Conservation (phyloP, 2,329 filamentous ascomycete species). For the Seiridium cupressi region DNA sequence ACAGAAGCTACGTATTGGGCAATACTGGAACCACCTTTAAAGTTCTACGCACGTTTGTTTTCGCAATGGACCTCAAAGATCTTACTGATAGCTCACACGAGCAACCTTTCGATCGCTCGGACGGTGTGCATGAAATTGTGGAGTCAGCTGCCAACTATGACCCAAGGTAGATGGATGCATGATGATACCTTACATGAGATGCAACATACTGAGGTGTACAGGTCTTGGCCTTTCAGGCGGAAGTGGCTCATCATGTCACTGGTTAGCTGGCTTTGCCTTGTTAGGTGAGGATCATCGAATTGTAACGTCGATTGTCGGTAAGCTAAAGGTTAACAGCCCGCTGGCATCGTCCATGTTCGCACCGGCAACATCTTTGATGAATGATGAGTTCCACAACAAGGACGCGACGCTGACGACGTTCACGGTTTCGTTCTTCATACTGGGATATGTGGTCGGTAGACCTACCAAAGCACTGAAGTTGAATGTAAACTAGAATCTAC, state of each 20-base stretch:
- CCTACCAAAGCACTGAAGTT: background rate
- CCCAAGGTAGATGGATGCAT: background rate
- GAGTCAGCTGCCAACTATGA: background rate
- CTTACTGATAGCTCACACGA: background rate
- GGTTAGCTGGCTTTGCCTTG: conserved; percentile 12
- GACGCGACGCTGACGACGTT: conserved; percentile 11
- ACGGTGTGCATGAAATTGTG: background rate
- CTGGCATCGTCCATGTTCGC: conserved; percentile 15
- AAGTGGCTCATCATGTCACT: conserved; percentile 11
- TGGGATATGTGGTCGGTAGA: conserved; percentile 13
- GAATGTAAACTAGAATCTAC: background rate
- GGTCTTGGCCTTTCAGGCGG: conserved; percentile 10
- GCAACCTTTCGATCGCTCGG: background rate
- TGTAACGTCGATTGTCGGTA: conserved; percentile 1
- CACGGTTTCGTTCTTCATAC: conserved; percentile 15
- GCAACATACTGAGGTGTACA: conserved; percentile 9
- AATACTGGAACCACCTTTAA: background rate
- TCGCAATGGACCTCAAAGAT: background rate
- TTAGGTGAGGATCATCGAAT: conserved; percentile 9
- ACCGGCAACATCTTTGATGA: conserved; percentile 12
- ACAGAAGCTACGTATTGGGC: background rate
- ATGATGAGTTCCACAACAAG: conserved; percentile 12
- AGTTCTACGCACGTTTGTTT: background rate
- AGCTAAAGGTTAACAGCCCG: conserved; percentile 7
- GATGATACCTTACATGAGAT: background rate